Percentiles rank a stretch among this genome's conserved stretches.
Conservation (phyloP, 192 early-diverging fungal species). For the Backusella circina region DNA sequence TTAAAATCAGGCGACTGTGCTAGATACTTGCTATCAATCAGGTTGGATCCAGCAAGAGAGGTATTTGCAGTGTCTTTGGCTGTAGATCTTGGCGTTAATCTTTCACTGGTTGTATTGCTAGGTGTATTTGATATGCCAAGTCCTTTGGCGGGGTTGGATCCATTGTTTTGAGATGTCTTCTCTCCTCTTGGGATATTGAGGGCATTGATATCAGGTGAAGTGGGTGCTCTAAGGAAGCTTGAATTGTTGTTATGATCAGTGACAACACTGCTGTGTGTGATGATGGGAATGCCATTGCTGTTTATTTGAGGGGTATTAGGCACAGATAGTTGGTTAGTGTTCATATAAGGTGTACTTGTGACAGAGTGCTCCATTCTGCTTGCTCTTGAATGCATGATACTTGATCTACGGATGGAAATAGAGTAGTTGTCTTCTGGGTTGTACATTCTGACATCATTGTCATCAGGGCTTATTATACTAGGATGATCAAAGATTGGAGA, state of each 20-base stretch:
- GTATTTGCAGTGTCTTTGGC: not conserved
- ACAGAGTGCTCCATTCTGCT: conserved; percentile 13
- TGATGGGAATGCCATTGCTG: not conserved
- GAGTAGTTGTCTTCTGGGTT: conserved; percentile 22
- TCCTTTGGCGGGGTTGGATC: not conserved
- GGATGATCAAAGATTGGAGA: not conserved
- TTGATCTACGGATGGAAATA: conserved; percentile 16
- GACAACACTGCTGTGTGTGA: not conserved
- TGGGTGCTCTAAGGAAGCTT: not conserved
- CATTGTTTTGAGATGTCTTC: not conserved
- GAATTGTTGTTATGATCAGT: not conserved
- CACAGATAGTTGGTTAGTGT: not conserved
- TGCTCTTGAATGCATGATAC: conserved; percentile 13
- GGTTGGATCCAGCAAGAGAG: not conserved
- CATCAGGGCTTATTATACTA: conserved; percentile 4
- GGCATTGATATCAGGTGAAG: not conserved
- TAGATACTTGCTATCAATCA: not conserved
- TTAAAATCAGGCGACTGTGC: not conserved
- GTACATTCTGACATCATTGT: conserved; percentile 21
- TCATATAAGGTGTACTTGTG: not conserved
- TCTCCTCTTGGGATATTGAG: not conserved
- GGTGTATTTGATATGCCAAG: not conserved
- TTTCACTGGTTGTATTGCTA: not conserved
- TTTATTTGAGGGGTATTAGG: not conserved
- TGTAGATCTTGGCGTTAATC: not conserved